Conservation (phyloP, 306 rosid genomes). For the Gillenia trifoliata region DNA sequence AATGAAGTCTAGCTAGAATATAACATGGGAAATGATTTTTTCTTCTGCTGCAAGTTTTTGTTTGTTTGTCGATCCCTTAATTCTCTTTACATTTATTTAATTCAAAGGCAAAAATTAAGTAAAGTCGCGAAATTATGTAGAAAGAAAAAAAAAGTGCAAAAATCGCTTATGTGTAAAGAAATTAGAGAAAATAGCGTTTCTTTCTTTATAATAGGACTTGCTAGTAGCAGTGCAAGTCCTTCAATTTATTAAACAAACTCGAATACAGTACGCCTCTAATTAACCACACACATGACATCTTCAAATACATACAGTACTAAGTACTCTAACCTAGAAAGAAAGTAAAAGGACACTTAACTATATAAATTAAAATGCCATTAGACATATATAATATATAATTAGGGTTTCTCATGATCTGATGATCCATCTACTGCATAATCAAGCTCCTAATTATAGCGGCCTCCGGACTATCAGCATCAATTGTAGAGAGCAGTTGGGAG, state of each 20-base stretch:
- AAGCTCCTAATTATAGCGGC: constrained; percentile 92
- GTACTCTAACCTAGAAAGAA: constrained; percentile 15
- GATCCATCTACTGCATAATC: constrained; percentile 52
- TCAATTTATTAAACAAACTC: constrained; percentile 12
- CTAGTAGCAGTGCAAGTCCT: constrained; percentile 27
- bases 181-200: neutral
- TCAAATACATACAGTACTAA: constrained; percentile 7
- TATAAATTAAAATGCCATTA: constrained; percentile 1
- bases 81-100: too few relatives aligned
- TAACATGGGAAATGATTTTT: too few relatives aligned
- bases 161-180: neutral
- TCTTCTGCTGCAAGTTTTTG: neutral
- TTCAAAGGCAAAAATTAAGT: neutral
- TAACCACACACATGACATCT: constrained; percentile 4
- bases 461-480: constrained; percentile 90
- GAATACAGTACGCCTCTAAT: constrained; percentile 8
- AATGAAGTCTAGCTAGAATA: neutral
- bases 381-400: neutral
- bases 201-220: constrained; percentile 12
- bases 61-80: too few relatives aligned
- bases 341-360: constrained; percentile 24
- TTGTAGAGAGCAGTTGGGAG: constrained; percentile 80
- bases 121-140: neutral
- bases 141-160: neutral
- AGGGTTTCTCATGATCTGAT: neutral